phyloP scores from a whole-genome alignment of 352 stramenopile species.

The Saprolegnia diclina region DNA sequence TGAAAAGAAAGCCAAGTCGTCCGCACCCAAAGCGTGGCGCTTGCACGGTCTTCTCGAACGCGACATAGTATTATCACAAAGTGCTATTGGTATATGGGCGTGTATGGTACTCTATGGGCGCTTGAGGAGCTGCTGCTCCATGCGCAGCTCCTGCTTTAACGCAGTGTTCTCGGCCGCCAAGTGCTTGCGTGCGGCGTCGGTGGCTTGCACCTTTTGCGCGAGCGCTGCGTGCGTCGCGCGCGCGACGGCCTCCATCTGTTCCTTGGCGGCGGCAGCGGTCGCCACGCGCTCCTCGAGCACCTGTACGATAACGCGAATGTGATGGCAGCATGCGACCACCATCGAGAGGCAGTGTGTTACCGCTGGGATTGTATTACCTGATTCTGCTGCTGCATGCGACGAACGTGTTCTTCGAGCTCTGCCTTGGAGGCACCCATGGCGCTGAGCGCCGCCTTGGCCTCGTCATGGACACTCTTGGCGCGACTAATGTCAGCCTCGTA shows the following conservation, averaged over 20 bases:
- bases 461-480: too few species aligned
- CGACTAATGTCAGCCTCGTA: conserved; percentile 4
- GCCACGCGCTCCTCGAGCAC: background rate
- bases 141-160: conserved; percentile 24
- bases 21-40: too few species aligned
- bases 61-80: background rate
- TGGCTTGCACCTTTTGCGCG: background rate
- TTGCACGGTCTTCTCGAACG: too few species aligned
- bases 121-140: conserved; percentile 21
- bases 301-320: conserved; percentile 1
- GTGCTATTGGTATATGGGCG: background rate
- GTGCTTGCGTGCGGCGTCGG: background rate
- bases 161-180: conserved; percentile 9
- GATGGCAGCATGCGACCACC: too few species aligned
- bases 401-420: background rate
- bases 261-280: background rate
- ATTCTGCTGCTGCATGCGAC: background rate
- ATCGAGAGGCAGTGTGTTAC: background rate
- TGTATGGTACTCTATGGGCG: background rate
- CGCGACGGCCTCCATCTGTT: background rate
- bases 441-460: background rate
- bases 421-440: background rate
- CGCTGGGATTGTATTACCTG: background rate
- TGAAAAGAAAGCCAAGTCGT: too few species aligned
- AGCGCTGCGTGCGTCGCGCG: background rate